These are phyloP conservation scores for Tuctoria greenei DNA, from an alignment of 176 grass and related monocot genomes.

Conservation along the genomic window DNA sequence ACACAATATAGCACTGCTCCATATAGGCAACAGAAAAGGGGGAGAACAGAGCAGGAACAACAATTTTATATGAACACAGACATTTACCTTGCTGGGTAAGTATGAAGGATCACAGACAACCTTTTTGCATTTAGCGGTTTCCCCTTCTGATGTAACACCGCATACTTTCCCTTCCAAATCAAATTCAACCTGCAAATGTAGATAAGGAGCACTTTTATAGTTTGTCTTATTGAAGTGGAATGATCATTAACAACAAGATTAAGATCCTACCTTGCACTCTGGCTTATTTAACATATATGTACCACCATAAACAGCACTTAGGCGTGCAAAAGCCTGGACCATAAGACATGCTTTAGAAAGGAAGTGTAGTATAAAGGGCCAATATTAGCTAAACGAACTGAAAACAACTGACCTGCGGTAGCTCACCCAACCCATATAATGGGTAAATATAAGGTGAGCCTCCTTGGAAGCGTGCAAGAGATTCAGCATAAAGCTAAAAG, in stretches of 20 bases:
- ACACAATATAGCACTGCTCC: not conserved
- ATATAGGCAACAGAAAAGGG: not conserved
- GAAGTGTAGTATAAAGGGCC: not conserved
- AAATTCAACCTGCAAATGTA: conserved; percentile 71
- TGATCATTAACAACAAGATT: conserved; percentile 6
- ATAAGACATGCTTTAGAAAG: conserved; percentile 24
- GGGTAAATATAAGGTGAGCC: conserved; percentile 95
- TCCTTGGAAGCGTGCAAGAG: conserved; percentile 85
- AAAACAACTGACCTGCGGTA: conserved; percentile 67
- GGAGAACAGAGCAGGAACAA: not conserved
- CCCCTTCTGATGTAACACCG: conserved; percentile 91
- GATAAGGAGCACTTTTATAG: not conserved
- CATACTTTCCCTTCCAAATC: conserved; percentile 89
- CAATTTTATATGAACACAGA: not conserved
- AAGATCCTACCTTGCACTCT: conserved; percentile 74
- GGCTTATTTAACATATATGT: conserved; percentile 95
- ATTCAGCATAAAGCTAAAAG: conserved; percentile 79
- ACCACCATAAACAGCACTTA: conserved; percentile 96
- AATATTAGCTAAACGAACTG: conserved; percentile 9
- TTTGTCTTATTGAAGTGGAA: not conserved
- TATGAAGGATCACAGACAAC: conserved; percentile 96
- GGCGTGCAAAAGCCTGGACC: conserved; percentile 82
- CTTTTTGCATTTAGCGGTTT: conserved; percentile 93
- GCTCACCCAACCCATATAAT: conserved; percentile 88
- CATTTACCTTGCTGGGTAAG: conserved; percentile 74